Evolutionary conservation across 306 rosid species (phyloP).

Genomic region (Coriaria nepalensis): DNA sequence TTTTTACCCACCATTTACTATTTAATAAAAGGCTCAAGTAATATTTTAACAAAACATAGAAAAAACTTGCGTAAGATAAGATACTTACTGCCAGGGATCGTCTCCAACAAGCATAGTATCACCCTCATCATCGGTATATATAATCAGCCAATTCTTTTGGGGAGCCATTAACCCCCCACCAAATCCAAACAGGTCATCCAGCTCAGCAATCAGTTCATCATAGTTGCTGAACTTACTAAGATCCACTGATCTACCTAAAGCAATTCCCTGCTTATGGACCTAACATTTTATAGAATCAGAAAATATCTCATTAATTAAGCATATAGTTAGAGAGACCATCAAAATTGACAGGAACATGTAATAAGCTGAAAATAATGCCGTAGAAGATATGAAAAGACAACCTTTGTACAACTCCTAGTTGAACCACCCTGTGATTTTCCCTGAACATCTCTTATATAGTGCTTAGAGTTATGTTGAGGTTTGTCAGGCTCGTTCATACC

Average conservation of each 20-base stretch:
- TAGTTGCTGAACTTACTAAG: slow-evolving; percentile 71
- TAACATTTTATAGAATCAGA: slow-evolving; percentile 22
- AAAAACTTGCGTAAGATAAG: slow-evolving; percentile 6
- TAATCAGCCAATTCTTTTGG: slow-evolving; percentile 68
- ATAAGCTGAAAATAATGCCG: no score
- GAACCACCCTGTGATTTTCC: slow-evolving; percentile 38
- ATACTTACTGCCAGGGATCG: slow-evolving; percentile 97
- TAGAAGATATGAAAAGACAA: neutral
- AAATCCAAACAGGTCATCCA: slow-evolving; percentile 71
- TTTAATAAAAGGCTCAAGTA: slow-evolving; percentile 3
- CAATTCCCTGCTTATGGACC: slow-evolving; percentile 99
- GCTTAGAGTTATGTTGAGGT: slow-evolving; percentile 24
- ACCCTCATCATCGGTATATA: slow-evolving; percentile 80
- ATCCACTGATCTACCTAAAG: slow-evolving; percentile 92
- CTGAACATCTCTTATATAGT: slow-evolving; percentile 38
- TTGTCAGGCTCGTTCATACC: slow-evolving; percentile 33
- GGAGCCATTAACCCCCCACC: slow-evolving; percentile 65
- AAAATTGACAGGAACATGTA: no score
- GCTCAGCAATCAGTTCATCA: slow-evolving; percentile 58
- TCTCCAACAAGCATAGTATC: slow-evolving; percentile 99
- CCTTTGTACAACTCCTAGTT: slow-evolving; percentile 89
- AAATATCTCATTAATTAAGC: slow-evolving; percentile 3
- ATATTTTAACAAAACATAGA: neutral
- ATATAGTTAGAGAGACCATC: neutral
- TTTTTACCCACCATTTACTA: neutral